phyloP scores from a whole-genome alignment of 768 basidiomycete genomes.

The Russula brevipes region DNA sequence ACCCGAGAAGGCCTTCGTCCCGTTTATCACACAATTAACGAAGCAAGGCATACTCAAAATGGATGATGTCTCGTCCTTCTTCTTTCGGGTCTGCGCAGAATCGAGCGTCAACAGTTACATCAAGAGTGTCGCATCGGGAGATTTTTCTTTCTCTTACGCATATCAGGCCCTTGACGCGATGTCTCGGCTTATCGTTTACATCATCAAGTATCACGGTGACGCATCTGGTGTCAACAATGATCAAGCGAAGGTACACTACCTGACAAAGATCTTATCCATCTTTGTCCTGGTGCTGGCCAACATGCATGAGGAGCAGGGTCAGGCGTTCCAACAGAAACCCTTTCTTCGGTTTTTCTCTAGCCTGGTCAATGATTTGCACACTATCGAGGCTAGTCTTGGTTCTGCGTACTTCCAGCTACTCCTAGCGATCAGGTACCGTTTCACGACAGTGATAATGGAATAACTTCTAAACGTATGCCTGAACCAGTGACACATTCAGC shows the following conservation, averaged over 20 bases:
- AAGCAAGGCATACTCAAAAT: slow-evolving; percentile 95
- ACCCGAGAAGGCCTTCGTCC: slow-evolving; percentile 92
- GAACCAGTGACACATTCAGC: slow-evolving; percentile 81
- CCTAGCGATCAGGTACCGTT: slow-evolving; percentile 73
- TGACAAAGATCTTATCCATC: slow-evolving; percentile 96
- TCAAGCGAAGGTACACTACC: slow-evolving; percentile 91
- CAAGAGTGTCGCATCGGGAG: slow-evolving; percentile 66
- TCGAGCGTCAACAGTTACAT: slow-evolving; percentile 86
- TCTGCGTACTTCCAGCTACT: slow-evolving; percentile 86
- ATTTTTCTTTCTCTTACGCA: slow-evolving; percentile 62
- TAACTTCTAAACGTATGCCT: background rate
- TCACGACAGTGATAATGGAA: background rate
- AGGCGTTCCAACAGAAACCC: slow-evolving; percentile 91
- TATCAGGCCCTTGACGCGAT: slow-evolving; percentile 95
- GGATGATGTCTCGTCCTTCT: slow-evolving; percentile 94
- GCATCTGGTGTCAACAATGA: slow-evolving; percentile 89
- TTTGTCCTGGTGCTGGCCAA: slow-evolving; percentile 94
- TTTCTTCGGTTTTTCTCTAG: slow-evolving; percentile 99
- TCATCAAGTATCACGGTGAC: slow-evolving; percentile 99
- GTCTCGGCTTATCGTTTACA: slow-evolving; percentile 91
- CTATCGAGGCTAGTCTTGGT: slow-evolving; percentile 80
- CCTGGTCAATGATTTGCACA: slow-evolving; percentile 84
- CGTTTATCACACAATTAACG: slow-evolving; percentile 94
- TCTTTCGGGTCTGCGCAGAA: slow-evolving; percentile 97
- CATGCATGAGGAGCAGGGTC: slow-evolving; percentile 89